Percentiles rank a stretch among this genome's conserved stretches.
Evolutionary conservation across 805 yeast species (phyloP).

Genomic region (Clavispora fructus): DNA sequence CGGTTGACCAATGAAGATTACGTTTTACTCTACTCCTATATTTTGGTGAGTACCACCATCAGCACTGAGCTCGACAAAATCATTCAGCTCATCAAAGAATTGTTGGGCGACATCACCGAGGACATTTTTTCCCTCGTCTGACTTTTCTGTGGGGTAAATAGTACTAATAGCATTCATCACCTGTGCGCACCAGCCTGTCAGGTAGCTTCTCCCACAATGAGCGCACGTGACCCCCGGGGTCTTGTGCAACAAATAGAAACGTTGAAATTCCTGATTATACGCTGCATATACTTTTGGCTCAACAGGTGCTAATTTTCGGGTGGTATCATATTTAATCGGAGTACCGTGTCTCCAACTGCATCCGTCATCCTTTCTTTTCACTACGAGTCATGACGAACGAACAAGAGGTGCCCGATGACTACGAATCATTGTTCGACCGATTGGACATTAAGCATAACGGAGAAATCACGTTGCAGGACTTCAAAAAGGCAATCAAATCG

Average conservation of each 20-base stretch:
- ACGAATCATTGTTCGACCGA: slow-evolving; percentile 27
- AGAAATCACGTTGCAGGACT: slow-evolving; percentile 43
- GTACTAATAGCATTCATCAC: neutral
- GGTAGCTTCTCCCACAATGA: neutral
- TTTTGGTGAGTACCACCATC: slow-evolving; percentile 64
- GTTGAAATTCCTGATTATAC: slow-evolving; percentile 1
- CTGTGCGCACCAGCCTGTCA: no score
- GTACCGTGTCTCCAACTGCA: neutral
- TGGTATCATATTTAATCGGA: neutral
- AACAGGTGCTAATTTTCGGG: neutral
- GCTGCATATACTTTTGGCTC: neutral
- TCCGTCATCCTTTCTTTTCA: neutral
- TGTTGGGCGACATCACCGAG: slow-evolving; percentile 63
- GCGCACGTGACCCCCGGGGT: slow-evolving; percentile 5
- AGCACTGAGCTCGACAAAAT: slow-evolving; percentile 60
- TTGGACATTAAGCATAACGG: slow-evolving; percentile 41
- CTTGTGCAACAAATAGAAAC: slow-evolving; percentile 1
- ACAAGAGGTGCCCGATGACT: slow-evolving; percentile 19
- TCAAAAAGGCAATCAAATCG: slow-evolving; percentile 39
- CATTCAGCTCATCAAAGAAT: slow-evolving; percentile 46
- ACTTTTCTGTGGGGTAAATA: neutral
- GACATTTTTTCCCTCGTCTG: slow-evolving; percentile 49
- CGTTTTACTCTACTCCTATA: slow-evolving; percentile 69
- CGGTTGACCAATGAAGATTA: slow-evolving; percentile 62
- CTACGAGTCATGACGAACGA: slow-evolving; percentile 1